phyloP scores from a whole-genome alignment of 2,329 filamentous ascomycete genomes.

The Sporothrix brunneoviolacea region DNA sequence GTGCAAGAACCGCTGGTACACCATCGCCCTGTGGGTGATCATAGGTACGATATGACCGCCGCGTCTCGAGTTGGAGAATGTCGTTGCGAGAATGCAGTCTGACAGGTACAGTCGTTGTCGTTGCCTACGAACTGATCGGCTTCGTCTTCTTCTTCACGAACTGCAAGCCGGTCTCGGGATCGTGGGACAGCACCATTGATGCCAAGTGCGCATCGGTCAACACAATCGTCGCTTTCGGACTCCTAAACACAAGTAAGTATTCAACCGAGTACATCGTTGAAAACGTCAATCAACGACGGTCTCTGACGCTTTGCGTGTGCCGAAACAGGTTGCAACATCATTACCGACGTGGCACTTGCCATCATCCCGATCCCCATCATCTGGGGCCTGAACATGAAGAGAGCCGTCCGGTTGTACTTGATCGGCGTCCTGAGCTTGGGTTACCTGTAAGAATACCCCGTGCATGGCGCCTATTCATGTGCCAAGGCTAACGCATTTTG shows the following conservation, averaged over 20 bases:
- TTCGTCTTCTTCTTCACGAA: constrained; percentile 21
- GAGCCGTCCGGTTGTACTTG: constrained; percentile 32
- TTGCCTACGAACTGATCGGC: constrained; percentile 20
- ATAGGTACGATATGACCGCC: no score
- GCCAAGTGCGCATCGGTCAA: constrained; percentile 18
- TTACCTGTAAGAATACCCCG: no score
- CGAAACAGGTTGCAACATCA: constrained; percentile 39
- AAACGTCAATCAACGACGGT: no score
- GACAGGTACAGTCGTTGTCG: no score
- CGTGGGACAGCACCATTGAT: constrained; percentile 19
- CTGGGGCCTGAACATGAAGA: constrained; percentile 34
- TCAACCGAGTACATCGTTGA: no score
- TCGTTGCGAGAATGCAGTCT: no score
- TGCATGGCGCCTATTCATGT: no score
- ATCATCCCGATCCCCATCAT: constrained; percentile 36
- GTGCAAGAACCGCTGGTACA: constrained; percentile 23
- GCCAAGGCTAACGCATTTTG: no score
- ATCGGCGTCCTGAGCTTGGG: constrained; percentile 36
- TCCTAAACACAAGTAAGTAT: constrained; percentile 34
- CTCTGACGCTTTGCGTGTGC: no score
- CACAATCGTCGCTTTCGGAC: constrained; percentile 30
- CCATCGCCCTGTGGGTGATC: constrained; percentile 21
- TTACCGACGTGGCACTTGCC: constrained; percentile 38
- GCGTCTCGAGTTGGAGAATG: no score
- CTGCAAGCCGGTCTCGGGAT: constrained; percentile 20